Evolutionary conservation across 495 filamentous ascomycete genomes (phyloP).

Genomic region (Neurospora tetraspora): DNA sequence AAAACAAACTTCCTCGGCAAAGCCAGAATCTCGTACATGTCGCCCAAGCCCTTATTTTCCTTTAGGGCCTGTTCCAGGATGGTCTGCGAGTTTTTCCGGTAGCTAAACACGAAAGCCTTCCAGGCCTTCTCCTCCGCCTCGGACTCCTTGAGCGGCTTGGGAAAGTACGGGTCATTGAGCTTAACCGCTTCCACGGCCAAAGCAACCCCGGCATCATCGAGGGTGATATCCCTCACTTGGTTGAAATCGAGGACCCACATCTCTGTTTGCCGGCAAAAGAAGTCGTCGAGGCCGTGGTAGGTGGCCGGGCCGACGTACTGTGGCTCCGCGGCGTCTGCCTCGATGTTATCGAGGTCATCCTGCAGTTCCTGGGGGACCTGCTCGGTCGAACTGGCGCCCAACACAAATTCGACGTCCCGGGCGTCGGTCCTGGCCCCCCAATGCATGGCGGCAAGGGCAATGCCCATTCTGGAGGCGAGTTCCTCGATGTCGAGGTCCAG

Average conservation of each 20-base stretch:
- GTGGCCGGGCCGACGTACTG: neutral
- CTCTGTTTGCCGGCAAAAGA: conserved; percentile 7
- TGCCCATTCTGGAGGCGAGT: conserved; percentile 3
- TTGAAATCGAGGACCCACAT: conserved; percentile 21
- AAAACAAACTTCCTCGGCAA: conserved; percentile 1
- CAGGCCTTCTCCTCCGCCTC: neutral
- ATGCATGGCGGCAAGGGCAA: conserved; percentile 6
- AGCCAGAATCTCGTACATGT: neutral
- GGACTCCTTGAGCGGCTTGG: conserved; percentile 7
- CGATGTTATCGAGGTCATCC: neutral
- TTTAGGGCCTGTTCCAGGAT: neutral
- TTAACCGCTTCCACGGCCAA: conserved; percentile 11
- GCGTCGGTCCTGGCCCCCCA: conserved; percentile 12
- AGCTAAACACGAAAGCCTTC: neutral
- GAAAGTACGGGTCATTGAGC: conserved; percentile 16
- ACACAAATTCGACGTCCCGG: conserved; percentile 12
- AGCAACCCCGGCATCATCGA: conserved; percentile 15
- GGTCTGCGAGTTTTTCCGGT: neutral
- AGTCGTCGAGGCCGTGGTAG: neutral
- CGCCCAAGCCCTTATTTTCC: neutral
- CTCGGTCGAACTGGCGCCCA: neutral
- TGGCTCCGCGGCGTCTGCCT: neutral
- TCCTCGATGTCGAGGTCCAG: conserved; percentile 2
- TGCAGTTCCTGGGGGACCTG: neutral
- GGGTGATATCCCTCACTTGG: conserved; percentile 14